phyloP scores from a whole-genome alignment of 257 asterid species.

The Mentha longifolia region DNA sequence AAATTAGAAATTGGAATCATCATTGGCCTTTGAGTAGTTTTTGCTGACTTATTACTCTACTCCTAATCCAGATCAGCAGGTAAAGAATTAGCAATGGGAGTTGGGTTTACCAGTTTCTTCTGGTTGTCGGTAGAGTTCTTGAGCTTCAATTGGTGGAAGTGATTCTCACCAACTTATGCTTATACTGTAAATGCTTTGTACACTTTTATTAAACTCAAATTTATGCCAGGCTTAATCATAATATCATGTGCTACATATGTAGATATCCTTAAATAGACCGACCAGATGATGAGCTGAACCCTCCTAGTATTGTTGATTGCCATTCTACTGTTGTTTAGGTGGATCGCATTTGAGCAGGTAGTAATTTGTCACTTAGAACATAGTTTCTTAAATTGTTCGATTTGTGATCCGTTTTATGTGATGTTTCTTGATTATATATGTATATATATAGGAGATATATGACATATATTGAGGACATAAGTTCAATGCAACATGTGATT shows the following conservation, averaged over 20 bases:
- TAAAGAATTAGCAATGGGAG: conserved; percentile 30
- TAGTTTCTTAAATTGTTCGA: not conserved
- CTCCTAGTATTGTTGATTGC: conserved; percentile 11
- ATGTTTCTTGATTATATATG: not conserved
- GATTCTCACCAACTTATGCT: conserved; percentile 35
- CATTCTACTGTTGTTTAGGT: conserved; percentile 15
- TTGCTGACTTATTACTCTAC: conserved; percentile 16
- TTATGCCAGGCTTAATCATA: conserved; percentile 19
- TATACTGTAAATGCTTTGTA: conserved; percentile 36
- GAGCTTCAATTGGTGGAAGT: conserved; percentile 18
- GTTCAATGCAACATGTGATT: no score
- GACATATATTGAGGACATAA: no score
- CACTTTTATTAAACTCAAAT: not conserved
- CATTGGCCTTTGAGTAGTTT: not conserved
- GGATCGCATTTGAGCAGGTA: conserved; percentile 7
- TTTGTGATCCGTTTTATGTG: not conserved
- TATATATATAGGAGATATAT: no score
- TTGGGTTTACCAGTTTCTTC: conserved; percentile 22
- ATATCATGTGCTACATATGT: conserved; percentile 7
- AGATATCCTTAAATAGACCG: not conserved
- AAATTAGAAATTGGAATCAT: no score
- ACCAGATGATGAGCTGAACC: conserved; percentile 7
- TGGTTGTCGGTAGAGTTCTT: conserved; percentile 10
- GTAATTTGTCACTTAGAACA: conserved; percentile 5
- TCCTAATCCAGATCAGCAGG: conserved; percentile 49